Percentiles rank a stretch among this genome's conserved stretches.
phyloP scores from a whole-genome alignment of 768 basidiomycete species.

The Stropharia rugosoannulata region DNA sequence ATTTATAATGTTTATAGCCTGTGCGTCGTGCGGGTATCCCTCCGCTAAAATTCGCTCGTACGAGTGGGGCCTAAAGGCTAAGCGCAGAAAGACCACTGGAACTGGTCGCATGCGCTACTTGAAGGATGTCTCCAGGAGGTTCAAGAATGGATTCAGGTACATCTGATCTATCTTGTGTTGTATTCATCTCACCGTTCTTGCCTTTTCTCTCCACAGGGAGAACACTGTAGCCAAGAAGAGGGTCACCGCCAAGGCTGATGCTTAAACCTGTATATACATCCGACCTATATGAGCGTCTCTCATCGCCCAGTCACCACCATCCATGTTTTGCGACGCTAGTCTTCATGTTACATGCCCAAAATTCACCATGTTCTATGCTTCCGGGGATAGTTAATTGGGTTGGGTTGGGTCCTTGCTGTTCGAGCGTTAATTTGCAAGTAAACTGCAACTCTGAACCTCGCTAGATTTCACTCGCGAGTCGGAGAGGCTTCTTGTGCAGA shows the following conservation, averaged over 20 bases:
- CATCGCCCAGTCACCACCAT: conserved; percentile 7
- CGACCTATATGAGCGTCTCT: conserved; percentile 9
- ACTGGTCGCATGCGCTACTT: conserved; percentile 95
- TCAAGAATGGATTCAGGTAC: conserved; percentile 98
- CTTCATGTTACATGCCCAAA: conserved; percentile 16
- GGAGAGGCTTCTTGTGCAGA: no score
- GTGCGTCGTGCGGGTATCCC: conserved; percentile 96
- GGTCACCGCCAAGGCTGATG: conserved; percentile 53
- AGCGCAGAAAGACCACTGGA: conserved; percentile 99
- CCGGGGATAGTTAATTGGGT: not conserved
- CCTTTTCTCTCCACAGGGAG: conserved; percentile 51
- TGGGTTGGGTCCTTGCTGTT: not conserved
- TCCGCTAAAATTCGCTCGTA: conserved; percentile 93
- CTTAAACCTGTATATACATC: conserved; percentile 22
- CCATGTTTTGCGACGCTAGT: conserved; percentile 16
- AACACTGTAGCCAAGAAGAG: conserved; percentile 91
- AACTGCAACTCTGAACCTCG: no score
- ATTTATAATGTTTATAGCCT: conserved; percentile 49
- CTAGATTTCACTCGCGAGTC: no score
- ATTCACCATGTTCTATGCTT: conserved; percentile 21
- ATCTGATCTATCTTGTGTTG: conserved; percentile 13
- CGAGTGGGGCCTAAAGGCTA: conserved; percentile 99
- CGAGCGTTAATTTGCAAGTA: not conserved
- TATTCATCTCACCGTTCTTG: not conserved
- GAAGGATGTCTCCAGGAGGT: conserved; percentile 89